These are phyloP conservation scores for Apiotrichum sp. DNA, from an alignment of 1,284 basidiomycete genomes.

Conservation along the genomic window DNA sequence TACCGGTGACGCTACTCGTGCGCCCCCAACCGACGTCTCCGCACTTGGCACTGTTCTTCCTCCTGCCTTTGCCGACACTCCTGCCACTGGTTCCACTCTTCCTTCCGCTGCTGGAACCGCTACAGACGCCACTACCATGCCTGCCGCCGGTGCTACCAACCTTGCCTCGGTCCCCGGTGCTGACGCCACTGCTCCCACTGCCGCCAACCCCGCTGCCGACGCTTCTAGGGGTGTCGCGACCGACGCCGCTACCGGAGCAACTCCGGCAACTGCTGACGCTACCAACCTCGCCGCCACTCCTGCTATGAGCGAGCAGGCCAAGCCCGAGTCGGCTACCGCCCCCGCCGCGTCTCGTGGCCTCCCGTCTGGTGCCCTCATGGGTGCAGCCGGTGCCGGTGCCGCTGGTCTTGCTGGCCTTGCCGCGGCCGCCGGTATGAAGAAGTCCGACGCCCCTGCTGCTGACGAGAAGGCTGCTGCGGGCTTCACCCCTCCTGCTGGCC, in stretches of 20 bases:
- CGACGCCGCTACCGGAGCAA: too few species aligned
- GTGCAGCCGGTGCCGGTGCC: background rate
- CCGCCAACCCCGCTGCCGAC: background rate
- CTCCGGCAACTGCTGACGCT: background rate
- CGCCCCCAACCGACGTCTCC: slow-evolving; percentile 23
- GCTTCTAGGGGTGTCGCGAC: too few species aligned
- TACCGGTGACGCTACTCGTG: background rate
- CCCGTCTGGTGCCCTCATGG: background rate
- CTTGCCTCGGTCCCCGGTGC: slow-evolving; percentile 3
- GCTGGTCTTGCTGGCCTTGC: background rate
- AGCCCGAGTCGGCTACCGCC: background rate
- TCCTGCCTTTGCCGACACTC: too few species aligned
- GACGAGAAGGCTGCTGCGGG: background rate
- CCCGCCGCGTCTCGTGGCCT: background rate
- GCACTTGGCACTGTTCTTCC: too few species aligned
- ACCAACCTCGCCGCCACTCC: background rate
- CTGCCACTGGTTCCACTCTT: background rate
- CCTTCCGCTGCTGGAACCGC: background rate
- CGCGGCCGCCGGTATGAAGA: background rate
- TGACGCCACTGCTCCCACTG: background rate
- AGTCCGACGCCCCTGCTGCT: background rate
- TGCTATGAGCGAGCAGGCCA: background rate
- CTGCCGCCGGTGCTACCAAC: background rate
- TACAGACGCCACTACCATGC: background rate
- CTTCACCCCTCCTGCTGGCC: background rate